phyloP scores from a whole-genome alignment of 768 basidiomycete species.

The Boletus rubescentipes region DNA sequence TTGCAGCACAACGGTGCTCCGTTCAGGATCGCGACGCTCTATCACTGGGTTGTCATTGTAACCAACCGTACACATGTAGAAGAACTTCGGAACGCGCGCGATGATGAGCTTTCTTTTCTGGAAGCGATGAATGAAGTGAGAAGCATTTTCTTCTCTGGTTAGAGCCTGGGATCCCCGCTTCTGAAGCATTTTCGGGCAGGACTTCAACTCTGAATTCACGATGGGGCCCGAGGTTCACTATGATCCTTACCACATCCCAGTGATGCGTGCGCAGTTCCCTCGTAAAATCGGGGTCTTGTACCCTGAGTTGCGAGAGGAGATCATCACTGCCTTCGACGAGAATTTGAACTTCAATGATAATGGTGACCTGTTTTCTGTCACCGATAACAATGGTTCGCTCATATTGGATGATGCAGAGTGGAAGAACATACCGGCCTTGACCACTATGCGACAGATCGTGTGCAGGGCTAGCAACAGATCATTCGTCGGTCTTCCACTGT shows the following conservation, averaged over 20 bases:
- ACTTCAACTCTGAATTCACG: constrained; percentile 37
- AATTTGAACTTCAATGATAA: constrained; percentile 24
- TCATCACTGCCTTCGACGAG: constrained; percentile 39
- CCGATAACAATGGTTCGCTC: too few relatives aligned
- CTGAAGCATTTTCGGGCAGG: constrained; percentile 23
- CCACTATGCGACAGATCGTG: constrained; percentile 35
- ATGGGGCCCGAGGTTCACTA: constrained; percentile 30
- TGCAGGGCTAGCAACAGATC: too few relatives aligned
- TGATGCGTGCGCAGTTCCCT: constrained; percentile 31
- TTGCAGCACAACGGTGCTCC: constrained; percentile 24
- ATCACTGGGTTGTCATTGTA: constrained; percentile 40
- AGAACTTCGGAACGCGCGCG: constrained; percentile 40
- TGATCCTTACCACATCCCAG: constrained; percentile 28
- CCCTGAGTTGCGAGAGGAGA: constrained; percentile 44
- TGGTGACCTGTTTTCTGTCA: constrained; percentile 3
- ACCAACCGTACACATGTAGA: constrained; percentile 32
- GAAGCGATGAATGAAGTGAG: constrained; percentile 36
- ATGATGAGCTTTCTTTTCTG: constrained; percentile 36
- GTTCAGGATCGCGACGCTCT: constrained; percentile 31
- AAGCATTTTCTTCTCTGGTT: too few relatives aligned
- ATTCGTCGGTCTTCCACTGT: constrained; percentile 2
- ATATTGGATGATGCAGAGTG: constrained; percentile 34
- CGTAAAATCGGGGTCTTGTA: constrained; percentile 39
- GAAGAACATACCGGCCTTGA: constrained; percentile 31
- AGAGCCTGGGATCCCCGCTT: neutral